Conservation (phyloP, 163 green algal genomes). For the Chloroidium sp. region DNA sequence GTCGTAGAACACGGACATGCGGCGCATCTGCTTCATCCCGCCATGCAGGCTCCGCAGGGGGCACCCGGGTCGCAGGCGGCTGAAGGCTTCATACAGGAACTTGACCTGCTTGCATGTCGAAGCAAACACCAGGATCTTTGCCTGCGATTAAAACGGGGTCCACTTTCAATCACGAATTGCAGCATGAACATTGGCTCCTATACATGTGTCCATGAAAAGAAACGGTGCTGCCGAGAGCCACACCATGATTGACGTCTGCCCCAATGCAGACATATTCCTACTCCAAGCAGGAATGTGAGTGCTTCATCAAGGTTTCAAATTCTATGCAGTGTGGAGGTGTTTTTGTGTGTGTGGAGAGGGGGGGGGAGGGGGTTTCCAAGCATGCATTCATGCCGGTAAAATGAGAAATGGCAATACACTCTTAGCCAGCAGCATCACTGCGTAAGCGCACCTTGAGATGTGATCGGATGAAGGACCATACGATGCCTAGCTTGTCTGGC, state of each 20-base stretch:
- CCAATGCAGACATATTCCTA: too few species aligned
- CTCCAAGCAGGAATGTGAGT: too few species aligned
- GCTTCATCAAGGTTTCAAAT: too few species aligned
- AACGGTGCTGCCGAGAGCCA: too few species aligned
- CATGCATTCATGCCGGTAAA: too few species aligned
- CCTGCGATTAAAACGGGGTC: background rate
- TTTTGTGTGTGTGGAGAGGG: too few species aligned
- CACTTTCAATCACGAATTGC: background rate
- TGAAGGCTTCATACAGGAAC: conserved; percentile 76
- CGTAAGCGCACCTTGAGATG: conserved; percentile 64
- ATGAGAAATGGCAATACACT: too few species aligned
- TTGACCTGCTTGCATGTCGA: conserved; percentile 93
- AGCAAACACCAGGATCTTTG: conserved; percentile 83
- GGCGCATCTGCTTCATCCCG: conserved; percentile 88
- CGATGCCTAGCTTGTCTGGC: conserved; percentile 80
- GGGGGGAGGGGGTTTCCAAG: too few species aligned
- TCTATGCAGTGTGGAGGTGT: too few species aligned
- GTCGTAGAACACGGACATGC: conserved; percentile 81
- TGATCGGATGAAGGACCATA: conserved; percentile 94
- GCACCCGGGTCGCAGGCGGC: conserved; percentile 79
- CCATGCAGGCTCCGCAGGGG: conserved; percentile 81
- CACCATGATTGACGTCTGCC: too few species aligned
- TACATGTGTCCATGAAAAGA: too few species aligned
- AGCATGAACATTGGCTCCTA: background rate
- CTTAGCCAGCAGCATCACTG: too few species aligned